These are phyloP conservation scores for Bauhinia variegata DNA, from an alignment of 306 rosid species.

Conservation along the genomic window DNA sequence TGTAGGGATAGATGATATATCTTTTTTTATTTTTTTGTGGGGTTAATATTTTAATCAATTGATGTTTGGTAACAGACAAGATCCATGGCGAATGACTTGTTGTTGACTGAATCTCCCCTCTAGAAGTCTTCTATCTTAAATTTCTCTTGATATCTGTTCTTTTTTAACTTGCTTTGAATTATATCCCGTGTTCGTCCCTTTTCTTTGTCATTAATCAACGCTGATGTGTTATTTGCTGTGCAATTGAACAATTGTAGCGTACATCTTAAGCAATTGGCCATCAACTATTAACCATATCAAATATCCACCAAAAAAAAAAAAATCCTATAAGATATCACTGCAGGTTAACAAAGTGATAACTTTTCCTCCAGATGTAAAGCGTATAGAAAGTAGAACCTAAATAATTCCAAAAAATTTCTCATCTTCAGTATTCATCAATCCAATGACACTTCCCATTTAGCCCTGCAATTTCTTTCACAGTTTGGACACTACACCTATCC, in stretches of 20 bases:
- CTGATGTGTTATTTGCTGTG: not conserved
- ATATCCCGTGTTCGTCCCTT: not conserved
- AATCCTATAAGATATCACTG: slow-evolving; percentile 3
- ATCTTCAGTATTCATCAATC: slow-evolving; percentile 15
- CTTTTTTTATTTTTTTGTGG: not conserved
- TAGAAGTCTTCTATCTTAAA: not conserved
- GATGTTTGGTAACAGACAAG: slow-evolving; percentile 25
- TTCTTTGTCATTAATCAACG: too few species aligned
- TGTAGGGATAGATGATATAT: slow-evolving; percentile 30
- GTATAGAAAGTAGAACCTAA: not conserved
- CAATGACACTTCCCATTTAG: not conserved
- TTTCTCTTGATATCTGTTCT: not conserved
- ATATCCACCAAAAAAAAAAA: too few species aligned
- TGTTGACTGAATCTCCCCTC: slow-evolving; percentile 30
- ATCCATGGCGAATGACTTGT: slow-evolving; percentile 24
- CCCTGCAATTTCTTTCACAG: not conserved
- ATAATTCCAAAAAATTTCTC: not conserved
- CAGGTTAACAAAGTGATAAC: slow-evolving; percentile 16
- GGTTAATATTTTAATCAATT: slow-evolving; percentile 26
- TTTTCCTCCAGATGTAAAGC: slow-evolving; percentile 1
- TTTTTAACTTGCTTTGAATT: not conserved
- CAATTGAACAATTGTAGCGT: not conserved
- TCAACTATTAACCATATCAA: slow-evolving; percentile 11
- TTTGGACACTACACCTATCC: slow-evolving; percentile 8
- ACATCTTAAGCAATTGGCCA: not conserved